Evolutionary conservation across 2,329 filamentous ascomycete genomes (phyloP).

Genomic region (Botrytis squamosa): DNA sequence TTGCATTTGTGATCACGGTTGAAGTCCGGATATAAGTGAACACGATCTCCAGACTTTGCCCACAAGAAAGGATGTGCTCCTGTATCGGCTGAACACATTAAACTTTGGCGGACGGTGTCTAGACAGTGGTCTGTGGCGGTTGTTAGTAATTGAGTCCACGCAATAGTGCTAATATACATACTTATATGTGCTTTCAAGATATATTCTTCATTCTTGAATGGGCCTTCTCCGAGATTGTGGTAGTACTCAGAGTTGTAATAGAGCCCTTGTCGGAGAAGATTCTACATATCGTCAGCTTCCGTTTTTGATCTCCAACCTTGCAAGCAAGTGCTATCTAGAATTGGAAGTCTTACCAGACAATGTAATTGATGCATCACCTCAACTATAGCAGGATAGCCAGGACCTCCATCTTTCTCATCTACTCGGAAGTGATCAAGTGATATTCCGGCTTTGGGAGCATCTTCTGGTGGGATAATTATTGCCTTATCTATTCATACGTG

Average conservation of each 20-base stretch:
- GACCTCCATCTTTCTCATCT: constrained; percentile 11
- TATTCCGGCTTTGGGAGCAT: constrained; percentile 5
- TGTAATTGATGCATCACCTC: constrained; percentile 14
- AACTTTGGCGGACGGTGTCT: constrained; percentile 52
- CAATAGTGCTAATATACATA: background rate
- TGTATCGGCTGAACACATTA: constrained; percentile 54
- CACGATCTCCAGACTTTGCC: constrained; percentile 46
- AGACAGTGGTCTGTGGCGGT: constrained; percentile 47
- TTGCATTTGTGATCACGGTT: constrained; percentile 53
- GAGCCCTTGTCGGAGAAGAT: constrained; percentile 51
- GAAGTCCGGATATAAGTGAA: constrained; percentile 51
- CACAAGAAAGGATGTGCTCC: constrained; percentile 55
- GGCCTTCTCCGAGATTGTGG: constrained; percentile 43
- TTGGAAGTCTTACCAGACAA: constrained; percentile 11
- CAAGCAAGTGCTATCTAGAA: background rate
- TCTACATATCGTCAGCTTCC: constrained; percentile 30
- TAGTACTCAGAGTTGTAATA: constrained; percentile 56
- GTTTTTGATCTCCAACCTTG: background rate
- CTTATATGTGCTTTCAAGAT: constrained; percentile 49
- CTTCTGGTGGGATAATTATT: constrained; percentile 11
- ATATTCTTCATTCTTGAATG: constrained; percentile 50
- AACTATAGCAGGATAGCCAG: constrained; percentile 7
- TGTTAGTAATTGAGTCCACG: background rate
- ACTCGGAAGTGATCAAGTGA: constrained; percentile 13
- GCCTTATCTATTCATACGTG: background rate